Percentiles rank a stretch among this genome's conserved stretches.
Conservation (phyloP, 208 protist genomes). For the Acanthamoeba sp. region DNA sequence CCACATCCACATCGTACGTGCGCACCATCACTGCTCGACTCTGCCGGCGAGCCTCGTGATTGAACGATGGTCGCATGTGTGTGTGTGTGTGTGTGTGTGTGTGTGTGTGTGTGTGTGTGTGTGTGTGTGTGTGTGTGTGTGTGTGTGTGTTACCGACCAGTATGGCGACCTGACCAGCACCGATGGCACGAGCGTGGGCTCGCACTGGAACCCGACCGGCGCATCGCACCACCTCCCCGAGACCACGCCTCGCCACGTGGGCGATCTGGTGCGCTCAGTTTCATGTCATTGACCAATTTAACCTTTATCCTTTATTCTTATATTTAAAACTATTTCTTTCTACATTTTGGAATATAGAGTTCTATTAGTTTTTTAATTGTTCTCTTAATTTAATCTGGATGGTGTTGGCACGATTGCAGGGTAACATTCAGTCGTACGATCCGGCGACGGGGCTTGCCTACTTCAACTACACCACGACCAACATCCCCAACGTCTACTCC, state of each 20-base stretch:
- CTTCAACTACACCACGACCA: not conserved
- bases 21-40: not conserved
- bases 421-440: not conserved
- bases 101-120: no score
- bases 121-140: no score
- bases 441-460: not conserved
- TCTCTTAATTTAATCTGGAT: not conserved
- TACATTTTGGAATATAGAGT: no score
- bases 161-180: slow-evolving; percentile 5
- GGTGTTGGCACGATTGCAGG: not conserved
- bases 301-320: not conserved
- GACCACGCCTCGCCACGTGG: not conserved
- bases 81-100: no score
- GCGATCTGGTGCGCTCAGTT: not conserved
- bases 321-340: no score
- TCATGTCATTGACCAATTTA: no score
- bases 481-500: slow-evolving; percentile 13
- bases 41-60: no score
- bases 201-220: not conserved
- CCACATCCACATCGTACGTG: not conserved
- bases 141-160: no score
- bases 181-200: not conserved
- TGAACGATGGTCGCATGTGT: no score
- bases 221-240: not conserved
- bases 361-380: no score